Conservation (phyloP, 495 filamentous ascomycete genomes). For the Penicillium longicatenatum region DNA sequence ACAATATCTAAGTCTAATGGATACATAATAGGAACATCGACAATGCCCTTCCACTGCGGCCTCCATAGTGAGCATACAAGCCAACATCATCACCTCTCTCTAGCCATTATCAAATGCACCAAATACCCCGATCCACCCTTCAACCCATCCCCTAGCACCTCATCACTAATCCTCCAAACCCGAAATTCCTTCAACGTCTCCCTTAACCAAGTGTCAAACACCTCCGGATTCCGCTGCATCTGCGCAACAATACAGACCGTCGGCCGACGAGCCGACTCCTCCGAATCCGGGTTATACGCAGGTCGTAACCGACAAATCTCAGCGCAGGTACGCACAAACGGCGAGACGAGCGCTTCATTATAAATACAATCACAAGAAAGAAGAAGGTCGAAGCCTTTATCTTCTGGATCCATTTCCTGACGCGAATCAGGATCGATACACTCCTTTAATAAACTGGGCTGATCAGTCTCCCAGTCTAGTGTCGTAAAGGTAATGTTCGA, state of each 20-base stretch:
- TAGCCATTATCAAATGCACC: conserved; percentile 43
- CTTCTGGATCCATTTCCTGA: conserved; percentile 22
- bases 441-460: conserved; percentile 33
- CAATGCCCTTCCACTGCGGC: background rate
- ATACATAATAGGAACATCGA: background rate
- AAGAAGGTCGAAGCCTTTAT: conserved; percentile 57
- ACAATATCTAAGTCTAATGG: background rate
- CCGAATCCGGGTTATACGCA: conserved; percentile 17
- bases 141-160: conserved; percentile 55
- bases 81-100: conserved; percentile 11
- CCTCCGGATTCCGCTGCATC: conserved; percentile 78
- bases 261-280: conserved; percentile 28
- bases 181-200: conserved; percentile 66
- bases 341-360: conserved; percentile 79
- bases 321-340: conserved; percentile 82
- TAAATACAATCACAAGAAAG: conserved; percentile 90
- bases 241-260: conserved; percentile 78
- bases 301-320: conserved; percentile 67
- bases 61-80: too few species aligned
- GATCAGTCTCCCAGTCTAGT: conserved; percentile 49
- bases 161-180: conserved; percentile 76
- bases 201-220: conserved; percentile 81
- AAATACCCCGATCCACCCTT: conserved; percentile 51
- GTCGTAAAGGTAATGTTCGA: conserved; percentile 44
- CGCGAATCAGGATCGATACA: conserved; percentile 14